phyloP scores from a whole-genome alignment of 176 grass and related monocot species.

The Oryza coarctata region DNA sequence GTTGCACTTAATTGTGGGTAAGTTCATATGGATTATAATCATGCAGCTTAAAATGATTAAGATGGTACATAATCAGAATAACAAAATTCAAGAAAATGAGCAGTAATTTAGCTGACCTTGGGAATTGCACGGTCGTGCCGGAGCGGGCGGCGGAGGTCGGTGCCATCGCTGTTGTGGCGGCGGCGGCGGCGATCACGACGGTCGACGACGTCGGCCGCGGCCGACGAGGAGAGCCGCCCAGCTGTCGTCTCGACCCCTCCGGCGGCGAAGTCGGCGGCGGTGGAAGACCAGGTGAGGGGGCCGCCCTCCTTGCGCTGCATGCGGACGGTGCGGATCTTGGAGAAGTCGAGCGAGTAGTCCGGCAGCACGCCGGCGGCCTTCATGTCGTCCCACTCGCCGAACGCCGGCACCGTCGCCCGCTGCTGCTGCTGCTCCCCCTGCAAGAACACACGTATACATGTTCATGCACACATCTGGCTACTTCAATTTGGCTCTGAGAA shows the following conservation, averaged over 20 bases:
- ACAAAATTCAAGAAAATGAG: neutral
- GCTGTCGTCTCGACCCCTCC: neutral
- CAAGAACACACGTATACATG: neutral
- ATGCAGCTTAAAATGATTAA: neutral
- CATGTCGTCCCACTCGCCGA: slow-evolving; percentile 66
- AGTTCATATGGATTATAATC: neutral
- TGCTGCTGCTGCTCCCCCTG: slow-evolving; percentile 5
- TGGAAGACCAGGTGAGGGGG: slow-evolving; percentile 35
- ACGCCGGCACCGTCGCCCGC: slow-evolving; percentile 62
- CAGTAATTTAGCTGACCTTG: slow-evolving; percentile 25
- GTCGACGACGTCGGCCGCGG: neutral
- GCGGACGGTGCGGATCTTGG: slow-evolving; percentile 57
- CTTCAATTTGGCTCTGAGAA: too few species aligned
- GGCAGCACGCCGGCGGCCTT: slow-evolving; percentile 40
- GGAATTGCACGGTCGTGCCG: neutral
- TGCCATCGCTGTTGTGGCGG: slow-evolving; percentile 8
- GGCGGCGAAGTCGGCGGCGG: too few species aligned
- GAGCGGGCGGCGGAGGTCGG: slow-evolving; percentile 21
- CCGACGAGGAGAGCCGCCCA: neutral
- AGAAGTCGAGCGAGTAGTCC: slow-evolving; percentile 80
- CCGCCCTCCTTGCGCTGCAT: slow-evolving; percentile 53
- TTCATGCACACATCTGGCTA: too few species aligned
- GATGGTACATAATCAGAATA: neutral
- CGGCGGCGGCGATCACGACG: neutral
- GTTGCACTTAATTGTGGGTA: neutral